Base-by-base conservation (phyloP, 2,329 filamentous ascomycete genomes). In the Phymatotrichopsis omnivora region DNA sequence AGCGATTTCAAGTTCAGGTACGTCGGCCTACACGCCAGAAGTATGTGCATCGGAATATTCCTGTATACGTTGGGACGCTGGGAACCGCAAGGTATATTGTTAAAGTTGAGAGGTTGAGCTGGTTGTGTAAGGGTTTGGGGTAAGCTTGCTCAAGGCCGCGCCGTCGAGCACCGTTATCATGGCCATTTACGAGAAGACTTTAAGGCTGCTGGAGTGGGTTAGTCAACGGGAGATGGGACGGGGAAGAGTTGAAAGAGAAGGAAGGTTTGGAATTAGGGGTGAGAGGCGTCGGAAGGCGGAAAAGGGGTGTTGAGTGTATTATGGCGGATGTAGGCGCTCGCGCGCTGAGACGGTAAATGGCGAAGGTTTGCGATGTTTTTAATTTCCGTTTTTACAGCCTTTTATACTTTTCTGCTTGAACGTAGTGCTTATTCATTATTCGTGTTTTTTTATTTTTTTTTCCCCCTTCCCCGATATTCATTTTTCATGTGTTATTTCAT, bases 1-100 rank as follows among this genome's bases (percentile, higher is more conserved):
- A 96, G 68, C 73, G 91, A 35, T 73, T 98, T 56, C 91, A 98
- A 65, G 86, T 98, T 3, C 91, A 98, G 63, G n/a, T n/a, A n/a
- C n/a, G n/a, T n/a, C 91, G 91, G 0, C 91, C 91, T 1, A 93
- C 82, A 49, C 71, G 87, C 51, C 66, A 66, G 28, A 71, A 71
- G 53, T 98, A 95, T 62, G 77, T 89, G 12, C 82, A 93, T 64
- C 75, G 76, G 58, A 85, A 93, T 59, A 94, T 96, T 7, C 91
- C 91, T 1, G 78, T 82, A 56, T 96, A 95, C 60, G 69, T 67
- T 4, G 71, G 70, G 11, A 76, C 93, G 0, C 57, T 76, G 3
- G 69, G 68, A 33, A 84, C 85, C 0, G 69, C 94, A 51, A 62
- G 62, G 45, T 67, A 70, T 51, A 93, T 96, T 48, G 57, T 87